These are phyloP conservation scores for Colletotrichum cereale DNA, from an alignment of 2,329 filamentous ascomycete species.

Conservation along the genomic window DNA sequence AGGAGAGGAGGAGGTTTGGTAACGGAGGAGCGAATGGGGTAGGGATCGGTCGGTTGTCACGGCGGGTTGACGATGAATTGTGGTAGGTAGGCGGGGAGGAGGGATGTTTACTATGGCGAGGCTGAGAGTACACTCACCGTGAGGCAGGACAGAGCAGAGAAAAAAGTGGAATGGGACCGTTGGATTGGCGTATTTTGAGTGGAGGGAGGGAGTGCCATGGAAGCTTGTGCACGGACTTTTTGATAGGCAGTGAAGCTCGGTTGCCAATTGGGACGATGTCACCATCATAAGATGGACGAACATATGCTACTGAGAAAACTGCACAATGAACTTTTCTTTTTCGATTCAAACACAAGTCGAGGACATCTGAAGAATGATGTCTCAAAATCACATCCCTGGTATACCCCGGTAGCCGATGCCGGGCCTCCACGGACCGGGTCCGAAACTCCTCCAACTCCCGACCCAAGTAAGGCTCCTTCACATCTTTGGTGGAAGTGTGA, in stretches of 20 bases:
- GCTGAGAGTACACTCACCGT: slow-evolving; percentile 10
- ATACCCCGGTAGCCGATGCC: background rate
- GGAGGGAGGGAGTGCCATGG: background rate
- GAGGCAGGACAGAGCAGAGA: background rate
- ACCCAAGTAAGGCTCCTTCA: background rate
- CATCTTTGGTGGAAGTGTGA: background rate
- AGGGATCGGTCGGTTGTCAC: slow-evolving; percentile 4
- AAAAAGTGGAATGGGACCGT: slow-evolving; percentile 22
- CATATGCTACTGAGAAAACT: background rate
- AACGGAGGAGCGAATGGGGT: background rate
- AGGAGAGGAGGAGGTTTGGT: background rate
- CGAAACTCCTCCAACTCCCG: slow-evolving; percentile 11
- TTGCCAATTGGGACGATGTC: background rate
- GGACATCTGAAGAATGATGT: background rate
- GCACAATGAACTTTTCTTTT: background rate
- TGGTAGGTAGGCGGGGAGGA: slow-evolving; percentile 16
- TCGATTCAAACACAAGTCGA: background rate
- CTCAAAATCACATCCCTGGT: background rate
- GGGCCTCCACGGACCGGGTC: background rate
- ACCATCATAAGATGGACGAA: background rate
- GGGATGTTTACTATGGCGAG: slow-evolving; percentile 17
- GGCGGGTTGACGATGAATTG: slow-evolving; percentile 6
- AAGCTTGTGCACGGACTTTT: slow-evolving; percentile 28
- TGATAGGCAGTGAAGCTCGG: background rate
- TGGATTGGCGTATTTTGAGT: slow-evolving; percentile 3